Evolutionary conservation across 345 rosid species (phyloP).

Genomic region (Excoecaria cochinchinensis): DNA sequence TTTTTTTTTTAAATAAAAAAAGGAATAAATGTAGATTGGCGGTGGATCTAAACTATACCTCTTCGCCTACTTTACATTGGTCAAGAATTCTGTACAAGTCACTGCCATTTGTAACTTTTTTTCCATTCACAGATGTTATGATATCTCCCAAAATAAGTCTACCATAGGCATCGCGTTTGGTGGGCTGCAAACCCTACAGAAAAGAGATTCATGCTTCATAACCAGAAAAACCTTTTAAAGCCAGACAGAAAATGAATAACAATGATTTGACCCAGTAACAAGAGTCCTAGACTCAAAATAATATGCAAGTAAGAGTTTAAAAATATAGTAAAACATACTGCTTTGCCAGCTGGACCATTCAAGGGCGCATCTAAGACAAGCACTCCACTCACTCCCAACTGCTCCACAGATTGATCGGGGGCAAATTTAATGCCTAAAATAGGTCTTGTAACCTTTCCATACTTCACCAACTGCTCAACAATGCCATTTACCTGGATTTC

Average conservation of each 20-base stretch:
- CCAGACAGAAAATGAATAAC: background rate
- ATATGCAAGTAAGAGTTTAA: background rate
- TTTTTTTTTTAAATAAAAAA: no score
- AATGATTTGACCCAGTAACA: background rate
- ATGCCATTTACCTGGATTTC: constrained; percentile 77
- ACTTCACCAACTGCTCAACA: constrained; percentile 87
- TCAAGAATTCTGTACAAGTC: constrained; percentile 91
- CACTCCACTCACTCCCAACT: constrained; percentile 95
- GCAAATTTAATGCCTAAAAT: constrained; percentile 94
- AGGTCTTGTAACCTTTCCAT: constrained; percentile 87
- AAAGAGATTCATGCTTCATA: constrained; percentile 18
- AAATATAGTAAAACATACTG: constrained; percentile 44
- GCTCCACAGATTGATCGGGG: constrained; percentile 96
- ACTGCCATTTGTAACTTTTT: constrained; percentile 72
- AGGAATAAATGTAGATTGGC: no score
- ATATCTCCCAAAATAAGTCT: constrained; percentile 88
- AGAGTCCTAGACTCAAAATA: background rate
- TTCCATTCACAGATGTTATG: constrained; percentile 82
- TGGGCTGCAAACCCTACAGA: constrained; percentile 71
- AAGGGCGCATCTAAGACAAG: constrained; percentile 92
- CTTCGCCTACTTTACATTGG: constrained; percentile 85
- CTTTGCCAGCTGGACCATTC: constrained; percentile 96
- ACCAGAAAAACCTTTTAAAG: background rate
- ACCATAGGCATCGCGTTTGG: constrained; percentile 89
- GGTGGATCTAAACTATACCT: constrained; percentile 38